Percentiles rank a stretch among this genome's conserved stretches.
These are phyloP conservation scores for Tylopilus rubrobrunneus DNA, from an alignment of 768 basidiomycete species.

Conservation along the genomic window DNA sequence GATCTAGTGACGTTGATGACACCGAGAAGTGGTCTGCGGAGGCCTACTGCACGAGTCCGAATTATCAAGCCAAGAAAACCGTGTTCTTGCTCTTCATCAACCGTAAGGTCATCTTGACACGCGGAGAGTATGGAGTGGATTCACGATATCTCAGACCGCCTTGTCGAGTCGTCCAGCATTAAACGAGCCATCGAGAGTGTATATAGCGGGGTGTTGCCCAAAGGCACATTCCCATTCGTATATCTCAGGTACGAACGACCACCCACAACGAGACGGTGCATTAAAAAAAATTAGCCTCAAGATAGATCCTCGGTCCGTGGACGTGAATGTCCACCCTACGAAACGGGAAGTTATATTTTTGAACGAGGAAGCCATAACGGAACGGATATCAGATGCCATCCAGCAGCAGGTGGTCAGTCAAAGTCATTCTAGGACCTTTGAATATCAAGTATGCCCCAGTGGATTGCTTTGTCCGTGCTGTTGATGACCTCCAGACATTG, in stretches of 20 bases:
- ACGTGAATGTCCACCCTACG: constrained; percentile 97
- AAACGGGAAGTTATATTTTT: constrained; percentile 96
- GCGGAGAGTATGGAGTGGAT: background rate
- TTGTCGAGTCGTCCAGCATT: constrained; percentile 85
- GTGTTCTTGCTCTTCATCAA: constrained; percentile 92
- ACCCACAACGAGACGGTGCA: background rate
- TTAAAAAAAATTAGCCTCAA: constrained; percentile 49
- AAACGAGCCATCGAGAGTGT: constrained; percentile 84
- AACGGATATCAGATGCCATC: constrained; percentile 68
- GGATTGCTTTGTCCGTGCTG: background rate
- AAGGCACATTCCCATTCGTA: constrained; percentile 87
- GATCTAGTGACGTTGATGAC: constrained; percentile 23
- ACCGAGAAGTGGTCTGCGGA: constrained; percentile 66
- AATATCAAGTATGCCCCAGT: constrained; percentile 55
- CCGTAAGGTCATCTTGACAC: constrained; percentile 46
- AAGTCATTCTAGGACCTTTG: constrained; percentile 64
- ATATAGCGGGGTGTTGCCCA: constrained; percentile 82
- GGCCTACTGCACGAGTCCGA: constrained; percentile 78
- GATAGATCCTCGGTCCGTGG: constrained; percentile 83
- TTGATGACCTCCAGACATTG: constrained; percentile 43
- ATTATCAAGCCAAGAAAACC: constrained; percentile 85
- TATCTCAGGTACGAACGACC: constrained; percentile 72
- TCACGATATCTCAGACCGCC: constrained; percentile 56
- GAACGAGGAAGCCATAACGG: constrained; percentile 83
- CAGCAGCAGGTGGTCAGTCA: constrained; percentile 63